Evolutionary conservation across 2,329 filamentous ascomycete species (phyloP).

Genomic region (Parafenestella ontariensis): DNA sequence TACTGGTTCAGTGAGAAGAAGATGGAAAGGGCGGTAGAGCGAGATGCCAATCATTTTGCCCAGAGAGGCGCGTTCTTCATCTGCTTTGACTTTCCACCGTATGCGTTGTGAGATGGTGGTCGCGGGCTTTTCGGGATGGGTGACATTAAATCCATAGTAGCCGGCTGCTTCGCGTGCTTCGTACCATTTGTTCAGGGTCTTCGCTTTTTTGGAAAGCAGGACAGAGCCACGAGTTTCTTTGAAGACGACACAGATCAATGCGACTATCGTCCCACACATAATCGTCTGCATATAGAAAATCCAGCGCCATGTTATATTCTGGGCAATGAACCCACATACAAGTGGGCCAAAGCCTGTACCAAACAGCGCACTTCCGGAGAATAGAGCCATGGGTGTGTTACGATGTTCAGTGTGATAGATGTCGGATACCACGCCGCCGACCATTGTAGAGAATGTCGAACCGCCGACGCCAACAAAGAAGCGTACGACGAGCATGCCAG

Average conservation of each 20-base stretch:
- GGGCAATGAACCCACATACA: slow-evolving; percentile 71
- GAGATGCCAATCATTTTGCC: slow-evolving; percentile 75
- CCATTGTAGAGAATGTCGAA: slow-evolving; percentile 84
- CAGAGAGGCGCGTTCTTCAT: slow-evolving; percentile 76
- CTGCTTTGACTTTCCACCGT: slow-evolving; percentile 79
- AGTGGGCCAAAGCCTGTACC: slow-evolving; percentile 83
- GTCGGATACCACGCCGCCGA: slow-evolving; percentile 90
- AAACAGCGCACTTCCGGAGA: slow-evolving; percentile 77
- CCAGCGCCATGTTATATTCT: slow-evolving; percentile 79
- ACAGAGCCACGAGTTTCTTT: slow-evolving; percentile 84
- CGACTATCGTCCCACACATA: slow-evolving; percentile 67
- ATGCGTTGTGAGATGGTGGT: slow-evolving; percentile 61
- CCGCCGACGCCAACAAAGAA: slow-evolving; percentile 80
- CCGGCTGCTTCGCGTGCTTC: slow-evolving; percentile 72
- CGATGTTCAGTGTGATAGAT: slow-evolving; percentile 79
- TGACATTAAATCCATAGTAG: slow-evolving; percentile 62
- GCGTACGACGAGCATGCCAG: slow-evolving; percentile 76
- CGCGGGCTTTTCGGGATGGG: slow-evolving; percentile 22
- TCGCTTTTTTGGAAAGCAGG: slow-evolving; percentile 77
- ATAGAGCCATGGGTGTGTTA: slow-evolving; percentile 90
- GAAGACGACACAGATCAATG: slow-evolving; percentile 73
- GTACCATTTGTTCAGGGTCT: slow-evolving; percentile 78
- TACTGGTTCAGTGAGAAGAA: slow-evolving; percentile 77
- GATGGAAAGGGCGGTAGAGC: slow-evolving; percentile 77
- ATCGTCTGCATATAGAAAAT: slow-evolving; percentile 88